Base-by-base conservation (phyloP, 75 land plant species). In the Gnetum montanum region DNA sequence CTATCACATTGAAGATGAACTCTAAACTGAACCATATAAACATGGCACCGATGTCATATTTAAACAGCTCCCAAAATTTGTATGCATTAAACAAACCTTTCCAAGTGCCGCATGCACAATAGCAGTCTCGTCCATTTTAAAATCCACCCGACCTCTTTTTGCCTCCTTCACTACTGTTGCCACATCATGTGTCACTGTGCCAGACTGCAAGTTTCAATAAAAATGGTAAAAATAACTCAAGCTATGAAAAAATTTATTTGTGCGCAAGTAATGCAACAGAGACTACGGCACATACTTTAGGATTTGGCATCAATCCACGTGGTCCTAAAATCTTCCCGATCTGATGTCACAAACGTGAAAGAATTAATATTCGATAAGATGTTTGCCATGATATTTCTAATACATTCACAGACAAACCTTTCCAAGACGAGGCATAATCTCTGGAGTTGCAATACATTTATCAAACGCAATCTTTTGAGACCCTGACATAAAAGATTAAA, bases 51-150 rank as follows among this genome's bases (percentile, higher is more conserved):
- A 24, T 4, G 11, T 24, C 27, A 19, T 30, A 53, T 11, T 5
- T 33, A 8, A 29, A 53, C 8, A 18, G 29, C 11, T 53, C 37
- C 22, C 31, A 12, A 33, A 36, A 8, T 53, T 53, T 31, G 37
- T 19, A 30, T 24, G 34, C 11, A 33, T 30, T 22, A 28, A 36
- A 35, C 22, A 44, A 65, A 92, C 96, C 90, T 89, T 93, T 11
- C 98, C 98, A 58, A 93, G 72, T 30, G 87, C 96, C 4, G 70
- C 98, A 80, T 93, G 98, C 26, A 93, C 89, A 60, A 85, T 93
- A 31, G 83, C 79, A 64, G 81, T 64, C 52, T 88, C 85, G 57
- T 88, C 90, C 55, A 88, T 87, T 59, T 77, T 77, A 55, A 85
- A 93, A 51, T 81, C 78, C 47, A 93, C 66, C n/a, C 80, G 74